Conservation (phyloP, 441 rosid genomes). For the Macaranga tanarius region DNA sequence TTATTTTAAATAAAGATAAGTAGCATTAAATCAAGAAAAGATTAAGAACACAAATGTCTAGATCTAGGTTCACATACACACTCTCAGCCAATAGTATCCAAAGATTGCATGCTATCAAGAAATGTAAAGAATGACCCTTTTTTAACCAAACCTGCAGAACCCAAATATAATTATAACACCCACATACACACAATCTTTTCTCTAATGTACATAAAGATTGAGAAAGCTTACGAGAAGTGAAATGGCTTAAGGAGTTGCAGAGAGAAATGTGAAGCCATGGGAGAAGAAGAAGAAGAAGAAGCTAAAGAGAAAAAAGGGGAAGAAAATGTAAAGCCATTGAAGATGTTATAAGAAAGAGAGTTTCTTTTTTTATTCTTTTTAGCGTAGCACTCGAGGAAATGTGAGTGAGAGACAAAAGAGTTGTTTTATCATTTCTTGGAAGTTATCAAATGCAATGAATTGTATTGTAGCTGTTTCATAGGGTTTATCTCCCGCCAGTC, state of each 20-base stretch:
- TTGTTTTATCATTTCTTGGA: neutral
- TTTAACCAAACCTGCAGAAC: neutral
- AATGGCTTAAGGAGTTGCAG: constrained; percentile 32
- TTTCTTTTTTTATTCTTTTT: neutral
- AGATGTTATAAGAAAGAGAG: neutral
- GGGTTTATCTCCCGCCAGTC: constrained; percentile 44
- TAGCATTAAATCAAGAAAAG: neutral
- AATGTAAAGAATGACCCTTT: neutral
- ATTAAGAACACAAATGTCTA: neutral
- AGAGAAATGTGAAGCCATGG: constrained; percentile 50
- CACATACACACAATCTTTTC: neutral
- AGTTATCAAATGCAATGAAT: neutral
- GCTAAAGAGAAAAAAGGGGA: neutral
- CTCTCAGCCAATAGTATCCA: neutral
- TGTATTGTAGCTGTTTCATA: neutral
- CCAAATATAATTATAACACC: neutral
- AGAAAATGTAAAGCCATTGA: constrained; percentile 8
- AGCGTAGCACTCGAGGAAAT: constrained; percentile 42
- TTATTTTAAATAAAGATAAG: no score
- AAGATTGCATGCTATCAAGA: neutral
- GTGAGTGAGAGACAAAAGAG: neutral
- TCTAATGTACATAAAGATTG: neutral
- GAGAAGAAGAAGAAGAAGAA: constrained; percentile 7
- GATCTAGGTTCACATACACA: neutral
- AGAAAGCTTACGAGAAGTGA: constrained; percentile 37